Evolutionary conservation across 345 rosid genomes (phyloP), one percentile per base, ranked within the genome.

Genomic region (Aurinia saxatilis): DNA sequence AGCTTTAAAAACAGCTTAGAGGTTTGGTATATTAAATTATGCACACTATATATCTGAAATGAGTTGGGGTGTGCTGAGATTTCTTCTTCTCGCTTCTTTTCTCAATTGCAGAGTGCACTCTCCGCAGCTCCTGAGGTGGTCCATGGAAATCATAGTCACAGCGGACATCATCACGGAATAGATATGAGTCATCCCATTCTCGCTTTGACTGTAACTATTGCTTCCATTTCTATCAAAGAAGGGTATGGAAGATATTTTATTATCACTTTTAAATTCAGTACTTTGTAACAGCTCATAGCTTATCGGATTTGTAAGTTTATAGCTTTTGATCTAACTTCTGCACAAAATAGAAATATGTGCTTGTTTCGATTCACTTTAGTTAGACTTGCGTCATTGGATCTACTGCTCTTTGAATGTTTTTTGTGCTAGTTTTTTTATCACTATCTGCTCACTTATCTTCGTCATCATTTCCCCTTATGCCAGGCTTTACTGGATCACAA

Each of bases 401-500:
- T 21, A 46, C 18, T 9, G 3, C 19, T 36, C 19, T 44, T 46
- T 10, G 3, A 15, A 7, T 30, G 27, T 7, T 30, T 48, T 23
- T 65, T 62, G 10, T 60, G 36, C 16, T 46, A 27, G 1, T 29
- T 44, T n/a, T n/a, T 55, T 49, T 39, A 53, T 56, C 36, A 35
- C 2, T 18, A 14, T 41, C 45, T 65, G 7, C 25, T 57, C 17
- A 5, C 45, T 34, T 36, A 44, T 46, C 57, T 62, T 36, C 1
- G 10, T 57, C 42, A 6, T 42, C 16, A 27, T 39, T 48, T 40
- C 29, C 6, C 35, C 40, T 63, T 34, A 7, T 57, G 37, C 36
- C 47, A 92, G 98, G 70, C 96, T 92, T 65, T 92, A 83, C 68
- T 82, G 96, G 95, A 75, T 87, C 71, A 92, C 96, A 44, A 92